Evolutionary conservation across 345 rosid species (phyloP), one percentile per base, ranked within the genome.

Genomic region (Euphorbia peplus): DNA sequence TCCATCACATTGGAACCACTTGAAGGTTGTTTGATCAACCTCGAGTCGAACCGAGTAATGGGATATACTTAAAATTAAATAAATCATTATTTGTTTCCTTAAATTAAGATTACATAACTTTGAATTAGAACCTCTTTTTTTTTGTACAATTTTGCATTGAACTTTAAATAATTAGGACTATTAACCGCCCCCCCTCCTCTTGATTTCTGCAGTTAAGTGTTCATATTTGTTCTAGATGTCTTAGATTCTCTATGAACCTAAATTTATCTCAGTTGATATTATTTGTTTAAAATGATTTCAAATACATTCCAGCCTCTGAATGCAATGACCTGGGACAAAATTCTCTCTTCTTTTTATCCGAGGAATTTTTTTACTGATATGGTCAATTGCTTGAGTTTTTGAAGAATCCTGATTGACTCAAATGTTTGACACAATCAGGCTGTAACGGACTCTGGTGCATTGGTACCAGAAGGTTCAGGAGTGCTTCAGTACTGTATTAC

Each of bases 401-500:
- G 58, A 16, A 35, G 24, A 30, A 73, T 54, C 21, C 46, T 4
- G 67, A 39, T 26, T 50, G 26, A 54, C 71, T 63, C 56, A 18
- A 41, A 61, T 48, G 21, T 62, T 37, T 60, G 57, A 35, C 58
- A 73, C 63, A 41, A 58, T 74, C 84, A 93, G 98, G 79, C 76
- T 60, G 97, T 89, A 79, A 79, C 76, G 41, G 96, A 86, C 63
- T 66, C 79, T 47, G 90, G 92, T 71, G 60, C 81, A 70, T 71
- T 79, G 73, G 84, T 91, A 74, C 73, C 79, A 64, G 95, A 80
- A 81, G 86, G 84, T 71, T 80, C 85, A 25, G 96, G 97, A 64
- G 80, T 81, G 79, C 96, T 93, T 81, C 93, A 87, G 70, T 91
- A 87, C 76, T 82, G 83, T 3, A 75, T 89, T 71, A 82, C 78